Base-by-base conservation (phyloP, 2,329 filamentous ascomycete species). In the Verticillium albo-atrum region DNA sequence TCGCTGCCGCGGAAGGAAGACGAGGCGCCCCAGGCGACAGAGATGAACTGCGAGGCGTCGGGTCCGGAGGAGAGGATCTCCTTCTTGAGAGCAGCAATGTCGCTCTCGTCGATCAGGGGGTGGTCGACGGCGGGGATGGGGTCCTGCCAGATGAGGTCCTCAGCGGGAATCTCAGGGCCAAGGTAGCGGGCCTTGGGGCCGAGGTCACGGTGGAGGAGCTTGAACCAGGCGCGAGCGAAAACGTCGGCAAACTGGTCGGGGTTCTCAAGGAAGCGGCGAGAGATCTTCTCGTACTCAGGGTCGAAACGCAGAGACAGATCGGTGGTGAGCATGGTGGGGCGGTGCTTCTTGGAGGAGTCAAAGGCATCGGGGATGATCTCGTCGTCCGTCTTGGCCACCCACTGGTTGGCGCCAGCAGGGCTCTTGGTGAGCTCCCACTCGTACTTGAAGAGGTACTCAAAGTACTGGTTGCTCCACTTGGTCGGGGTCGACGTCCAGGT, bases 191-290 rank as follows among this genome's bases (percentile, higher is more conserved):
- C 71, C 58, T 84, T 79, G 51, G 90, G 90, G 17, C 90, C 90
- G 76, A 93, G 83, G 72, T 92, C 90, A 77, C 90, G 89, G 78
- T 93, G 90, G 34, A 89, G 80, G 50, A 93, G 83, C 84, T 93
- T 92, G 84, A 91, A 93, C 90, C 90, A 93, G 15, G 90, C 90
- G 55, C 85, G 84, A 25, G 82, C 79, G 68, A 92, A 93, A 9
- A 83, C 86, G 62, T 91, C 85, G 58, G 80, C 81, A 42, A 92
- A 81, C 78, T 90, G 75, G 53, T 89, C 81, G 2, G 87, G 87
- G 75, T 92, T 77, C 65, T 86, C 83, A 54, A 88, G 77, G 82
- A 86, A 92, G 67, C 81, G 83, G 57, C 86, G 84, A 20, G 88
- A 83, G 70, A 93, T 90, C 83, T 91, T 91, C 77, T 89, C 87